These are phyloP conservation scores for Haplographium delicatum DNA, from an alignment of 495 filamentous ascomycete genomes.

Conservation along the genomic window DNA sequence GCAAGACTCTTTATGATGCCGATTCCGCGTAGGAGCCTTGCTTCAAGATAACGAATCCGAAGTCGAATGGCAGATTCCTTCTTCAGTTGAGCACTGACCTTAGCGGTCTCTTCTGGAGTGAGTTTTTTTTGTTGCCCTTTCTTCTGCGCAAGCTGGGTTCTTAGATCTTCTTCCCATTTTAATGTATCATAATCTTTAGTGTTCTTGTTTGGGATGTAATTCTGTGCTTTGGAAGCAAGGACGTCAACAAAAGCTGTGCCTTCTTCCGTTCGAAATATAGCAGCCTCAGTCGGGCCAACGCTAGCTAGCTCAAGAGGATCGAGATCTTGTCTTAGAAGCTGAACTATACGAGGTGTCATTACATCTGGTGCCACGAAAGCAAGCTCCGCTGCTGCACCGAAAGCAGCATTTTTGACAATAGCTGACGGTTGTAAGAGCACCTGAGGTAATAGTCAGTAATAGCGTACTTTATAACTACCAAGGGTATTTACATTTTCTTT, in stretches of 20 bases:
- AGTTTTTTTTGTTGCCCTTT: conserved; percentile 90
- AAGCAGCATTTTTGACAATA: conserved; percentile 61
- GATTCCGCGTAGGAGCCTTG: conserved; percentile 69
- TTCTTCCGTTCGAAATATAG: conserved; percentile 83
- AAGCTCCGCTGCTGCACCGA: conserved; percentile 76
- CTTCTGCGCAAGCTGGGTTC: conserved; percentile 82
- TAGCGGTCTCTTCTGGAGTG: conserved; percentile 77
- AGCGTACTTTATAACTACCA: background rate
- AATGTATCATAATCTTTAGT: conserved; percentile 88
- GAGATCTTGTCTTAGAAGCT: conserved; percentile 66
- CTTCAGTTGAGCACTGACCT: conserved; percentile 82
- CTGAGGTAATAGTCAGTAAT: background rate
- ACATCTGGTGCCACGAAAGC: conserved; percentile 87
- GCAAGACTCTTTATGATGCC: conserved; percentile 80
- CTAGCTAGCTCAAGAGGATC: conserved; percentile 56
- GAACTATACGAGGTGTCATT: conserved; percentile 69
- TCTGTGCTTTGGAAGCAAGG: conserved; percentile 67
- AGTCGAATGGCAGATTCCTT: conserved; percentile 79
- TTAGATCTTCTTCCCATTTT: conserved; percentile 95
- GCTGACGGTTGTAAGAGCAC: conserved; percentile 30
- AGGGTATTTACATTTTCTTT: conserved; percentile 38
- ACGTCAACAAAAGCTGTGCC: conserved; percentile 88
- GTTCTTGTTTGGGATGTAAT: conserved; percentile 67
- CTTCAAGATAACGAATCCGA: conserved; percentile 59
- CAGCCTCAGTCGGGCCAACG: conserved; percentile 80